Evolutionary conservation across 768 basidiomycete species (phyloP).

Genomic region (Boletus insuetus): DNA sequence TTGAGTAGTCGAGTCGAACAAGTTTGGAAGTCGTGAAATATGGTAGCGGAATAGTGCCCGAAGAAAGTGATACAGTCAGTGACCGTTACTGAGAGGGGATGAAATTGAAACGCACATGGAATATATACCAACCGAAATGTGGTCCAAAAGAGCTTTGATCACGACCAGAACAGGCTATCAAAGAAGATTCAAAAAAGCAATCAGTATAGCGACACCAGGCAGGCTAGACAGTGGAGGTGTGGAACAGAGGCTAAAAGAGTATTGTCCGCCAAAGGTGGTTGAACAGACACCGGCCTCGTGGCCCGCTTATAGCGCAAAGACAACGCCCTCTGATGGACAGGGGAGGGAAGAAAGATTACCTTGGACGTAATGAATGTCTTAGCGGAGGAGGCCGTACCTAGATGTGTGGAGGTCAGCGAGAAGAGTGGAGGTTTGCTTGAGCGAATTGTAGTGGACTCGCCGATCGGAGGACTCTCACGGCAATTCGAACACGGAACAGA

Average conservation of each 20-base stretch:
- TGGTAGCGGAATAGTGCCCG: conserved; percentile 4
- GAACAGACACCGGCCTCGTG: conserved; percentile 22
- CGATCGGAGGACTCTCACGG: conserved; percentile 23
- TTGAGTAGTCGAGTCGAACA: conserved; percentile 5
- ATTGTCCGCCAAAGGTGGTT: conserved; percentile 27
- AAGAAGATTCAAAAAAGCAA: conserved; percentile 7
- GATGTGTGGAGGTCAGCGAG: conserved; percentile 15
- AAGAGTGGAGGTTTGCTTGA: background rate
- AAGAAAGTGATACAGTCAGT: conserved; percentile 13
- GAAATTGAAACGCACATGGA: conserved; percentile 19
- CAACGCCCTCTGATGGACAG: conserved; percentile 1
- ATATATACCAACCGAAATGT: conserved; percentile 30
- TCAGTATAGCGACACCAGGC: conserved; percentile 17
- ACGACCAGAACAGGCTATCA: conserved; percentile 26
- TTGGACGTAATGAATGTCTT: conserved; percentile 56
- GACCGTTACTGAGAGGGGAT: conserved; percentile 5
- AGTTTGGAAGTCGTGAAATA: conserved; percentile 16
- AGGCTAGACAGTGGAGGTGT: conserved; percentile 22
- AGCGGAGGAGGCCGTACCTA: conserved; percentile 75
- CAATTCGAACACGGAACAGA: conserved; percentile 40
- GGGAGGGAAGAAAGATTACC: conserved; percentile 38
- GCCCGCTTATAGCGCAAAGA: conserved; percentile 16
- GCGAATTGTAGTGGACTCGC: background rate
- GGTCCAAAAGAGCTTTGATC: conserved; percentile 22
- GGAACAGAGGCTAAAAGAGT: conserved; percentile 19